phyloP scores from a whole-genome alignment of 768 basidiomycete genomes.

The Termitomyces sp. region DNA sequence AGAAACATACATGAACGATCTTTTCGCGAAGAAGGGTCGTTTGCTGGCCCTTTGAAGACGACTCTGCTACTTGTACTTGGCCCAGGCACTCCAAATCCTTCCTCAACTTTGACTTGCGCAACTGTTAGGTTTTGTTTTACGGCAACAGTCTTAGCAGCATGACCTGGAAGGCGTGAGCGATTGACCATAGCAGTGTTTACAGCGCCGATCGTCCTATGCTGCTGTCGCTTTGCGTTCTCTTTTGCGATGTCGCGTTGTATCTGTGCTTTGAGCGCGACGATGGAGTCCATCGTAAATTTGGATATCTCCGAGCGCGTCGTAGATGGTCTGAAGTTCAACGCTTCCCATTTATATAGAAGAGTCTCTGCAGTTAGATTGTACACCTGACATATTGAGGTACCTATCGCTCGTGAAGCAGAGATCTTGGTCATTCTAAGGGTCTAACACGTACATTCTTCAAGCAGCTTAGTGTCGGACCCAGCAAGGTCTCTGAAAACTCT shows the following conservation, averaged over 20 bases:
- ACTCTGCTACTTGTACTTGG: conserved; percentile 24
- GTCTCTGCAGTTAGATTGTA: conserved; percentile 49
- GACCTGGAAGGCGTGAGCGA: conserved; percentile 27
- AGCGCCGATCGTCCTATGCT: conserved; percentile 21
- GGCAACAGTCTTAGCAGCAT: conserved; percentile 19
- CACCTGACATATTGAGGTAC: conserved; percentile 58
- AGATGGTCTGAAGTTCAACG: conserved; percentile 35
- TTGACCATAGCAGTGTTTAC: conserved; percentile 28
- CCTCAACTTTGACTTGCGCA: conserved; percentile 32
- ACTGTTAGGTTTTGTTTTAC: conserved; percentile 9
- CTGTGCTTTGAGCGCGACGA: conserved; percentile 39
- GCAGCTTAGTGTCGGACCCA: conserved; percentile 35
- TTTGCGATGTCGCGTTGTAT: conserved; percentile 43
- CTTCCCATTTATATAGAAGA: conserved; percentile 70
- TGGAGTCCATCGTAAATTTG: conserved; percentile 44
- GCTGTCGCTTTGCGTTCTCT: conserved; percentile 27
- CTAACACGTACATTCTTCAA: conserved; percentile 45
- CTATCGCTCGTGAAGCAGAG: conserved; percentile 28
- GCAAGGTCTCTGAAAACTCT: conserved; percentile 20
- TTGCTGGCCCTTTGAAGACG: conserved; percentile 35
- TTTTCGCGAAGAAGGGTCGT: conserved; percentile 31
- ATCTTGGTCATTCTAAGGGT: not conserved
- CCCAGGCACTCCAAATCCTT: conserved; percentile 19
- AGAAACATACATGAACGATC: conserved; percentile 52
- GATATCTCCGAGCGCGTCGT: conserved; percentile 30